phyloP scores from a whole-genome alignment of 176 grass and related monocot species.

The Chloris gayana region DNA sequence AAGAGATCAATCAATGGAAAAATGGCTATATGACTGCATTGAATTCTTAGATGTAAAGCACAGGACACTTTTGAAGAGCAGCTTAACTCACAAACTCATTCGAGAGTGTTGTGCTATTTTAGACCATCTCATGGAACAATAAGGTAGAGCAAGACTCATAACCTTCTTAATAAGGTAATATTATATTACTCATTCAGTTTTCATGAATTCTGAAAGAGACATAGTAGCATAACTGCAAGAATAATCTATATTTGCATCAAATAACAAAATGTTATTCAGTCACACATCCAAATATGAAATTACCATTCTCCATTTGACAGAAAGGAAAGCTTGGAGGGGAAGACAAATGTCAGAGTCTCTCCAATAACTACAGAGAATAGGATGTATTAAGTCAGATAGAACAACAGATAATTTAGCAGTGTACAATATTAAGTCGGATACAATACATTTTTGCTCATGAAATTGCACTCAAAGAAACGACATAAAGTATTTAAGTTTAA shows the following conservation, averaged over 20 bases:
- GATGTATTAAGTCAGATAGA: constrained; percentile 28
- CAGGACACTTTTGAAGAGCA: constrained; percentile 16
- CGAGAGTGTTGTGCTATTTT: background rate
- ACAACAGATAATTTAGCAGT: constrained; percentile 15
- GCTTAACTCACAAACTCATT: background rate
- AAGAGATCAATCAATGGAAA: constrained; percentile 11
- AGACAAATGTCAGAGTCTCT: constrained; percentile 87
- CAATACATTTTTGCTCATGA: background rate
- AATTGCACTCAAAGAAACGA: background rate
- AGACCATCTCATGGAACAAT: constrained; percentile 15
- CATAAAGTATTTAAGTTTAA: background rate
- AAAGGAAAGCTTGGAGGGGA: constrained; percentile 86
- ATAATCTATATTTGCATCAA: background rate
- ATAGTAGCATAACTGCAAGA: constrained; percentile 16
- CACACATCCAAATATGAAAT: constrained; percentile 44
- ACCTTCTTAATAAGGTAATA: background rate
- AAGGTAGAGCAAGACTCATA: background rate
- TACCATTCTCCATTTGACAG: constrained; percentile 99
- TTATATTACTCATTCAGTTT: constrained; percentile 23
- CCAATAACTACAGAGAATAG: constrained; percentile 78
- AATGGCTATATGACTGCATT: background rate
- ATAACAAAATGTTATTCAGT: constrained; percentile 24
- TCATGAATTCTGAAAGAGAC: background rate
- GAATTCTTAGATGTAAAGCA: constrained; percentile 2
- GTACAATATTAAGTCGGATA: background rate